Evolutionary conservation across 441 rosid species (phyloP).

Genomic region (Jatropha podagrica): DNA sequence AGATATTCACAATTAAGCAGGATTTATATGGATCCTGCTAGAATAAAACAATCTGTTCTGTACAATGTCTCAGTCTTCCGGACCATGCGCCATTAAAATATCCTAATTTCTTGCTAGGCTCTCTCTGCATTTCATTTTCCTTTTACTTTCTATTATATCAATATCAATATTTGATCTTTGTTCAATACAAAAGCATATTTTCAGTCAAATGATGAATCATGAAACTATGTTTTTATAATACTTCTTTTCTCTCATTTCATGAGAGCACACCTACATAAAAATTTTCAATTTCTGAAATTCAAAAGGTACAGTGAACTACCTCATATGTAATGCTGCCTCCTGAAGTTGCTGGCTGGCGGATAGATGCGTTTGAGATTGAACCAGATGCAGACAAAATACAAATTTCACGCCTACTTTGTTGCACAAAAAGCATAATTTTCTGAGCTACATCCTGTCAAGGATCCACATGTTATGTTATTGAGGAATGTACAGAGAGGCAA

Average conservation of each 20-base stretch:
- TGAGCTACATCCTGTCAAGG: slow-evolving; percentile 70
- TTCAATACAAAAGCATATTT: neutral
- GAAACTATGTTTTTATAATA: neutral
- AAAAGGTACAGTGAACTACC: slow-evolving; percentile 39
- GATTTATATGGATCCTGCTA: neutral
- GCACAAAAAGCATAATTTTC: slow-evolving; percentile 66
- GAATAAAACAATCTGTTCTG: too few relatives aligned
- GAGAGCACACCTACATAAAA: neutral
- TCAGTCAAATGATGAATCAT: neutral
- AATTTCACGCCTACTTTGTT: slow-evolving; percentile 78
- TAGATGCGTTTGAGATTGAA: slow-evolving; percentile 68
- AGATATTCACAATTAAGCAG: neutral
- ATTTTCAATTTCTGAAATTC: neutral
- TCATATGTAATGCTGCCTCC: slow-evolving; percentile 77
- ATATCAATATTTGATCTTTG: neutral
- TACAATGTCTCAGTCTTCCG: neutral
- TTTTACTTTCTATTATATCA: too few relatives aligned
- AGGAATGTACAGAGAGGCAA: slow-evolving; percentile 10
- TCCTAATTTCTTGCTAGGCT: neutral
- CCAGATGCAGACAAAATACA: slow-evolving; percentile 94
- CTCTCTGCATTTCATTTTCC: neutral
- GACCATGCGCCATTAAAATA: neutral
- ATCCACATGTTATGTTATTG: slow-evolving; percentile 25
- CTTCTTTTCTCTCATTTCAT: too few relatives aligned
- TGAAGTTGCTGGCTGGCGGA: slow-evolving; percentile 83